Percentiles rank a stretch among this genome's conserved stretches.
These are phyloP conservation scores for Leptosphaerulina australis DNA, from an alignment of 2,329 filamentous ascomycete genomes.

Conservation along the genomic window DNA sequence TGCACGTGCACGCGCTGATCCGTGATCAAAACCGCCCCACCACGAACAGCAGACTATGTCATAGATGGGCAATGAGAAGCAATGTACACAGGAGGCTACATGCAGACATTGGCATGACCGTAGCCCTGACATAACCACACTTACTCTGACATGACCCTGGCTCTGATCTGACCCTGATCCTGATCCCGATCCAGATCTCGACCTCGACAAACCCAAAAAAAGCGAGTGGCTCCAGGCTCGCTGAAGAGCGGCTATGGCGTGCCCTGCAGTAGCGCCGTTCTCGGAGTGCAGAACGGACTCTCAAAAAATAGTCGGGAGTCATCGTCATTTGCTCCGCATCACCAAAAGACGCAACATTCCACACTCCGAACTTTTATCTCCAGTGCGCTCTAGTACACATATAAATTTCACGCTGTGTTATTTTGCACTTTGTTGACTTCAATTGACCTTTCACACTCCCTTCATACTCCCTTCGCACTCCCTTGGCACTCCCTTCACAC, in stretches of 20 bases:
- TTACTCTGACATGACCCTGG: too few relatives aligned
- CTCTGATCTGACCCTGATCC: too few relatives aligned
- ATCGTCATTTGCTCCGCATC: slow-evolving; percentile 23
- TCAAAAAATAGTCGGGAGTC: slow-evolving; percentile 27
- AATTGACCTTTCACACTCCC: slow-evolving; percentile 14
- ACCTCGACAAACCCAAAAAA: not conserved
- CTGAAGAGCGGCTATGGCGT: not conserved
- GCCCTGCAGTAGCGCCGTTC: slow-evolving; percentile 34
- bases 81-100: too few relatives aligned
- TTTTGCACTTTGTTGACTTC: not conserved
- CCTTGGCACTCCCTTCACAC: not conserved
- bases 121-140: too few relatives aligned
- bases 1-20: slow-evolving; percentile 38
- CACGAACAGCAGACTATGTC: slow-evolving; percentile 3
- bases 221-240: too few relatives aligned
- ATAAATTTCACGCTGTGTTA: not conserved
- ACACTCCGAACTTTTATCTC: slow-evolving; percentile 27
- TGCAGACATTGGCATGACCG: not conserved
- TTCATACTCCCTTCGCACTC: not conserved
- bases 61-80: not conserved
- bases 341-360: not conserved
- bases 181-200: too few relatives aligned
- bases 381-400: slow-evolving; percentile 7
- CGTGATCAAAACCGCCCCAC: slow-evolving; percentile 9
- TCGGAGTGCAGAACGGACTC: slow-evolving; percentile 24